Base-by-base conservation (phyloP, 768 basidiomycete genomes). In the Hortiboletus campestris region DNA sequence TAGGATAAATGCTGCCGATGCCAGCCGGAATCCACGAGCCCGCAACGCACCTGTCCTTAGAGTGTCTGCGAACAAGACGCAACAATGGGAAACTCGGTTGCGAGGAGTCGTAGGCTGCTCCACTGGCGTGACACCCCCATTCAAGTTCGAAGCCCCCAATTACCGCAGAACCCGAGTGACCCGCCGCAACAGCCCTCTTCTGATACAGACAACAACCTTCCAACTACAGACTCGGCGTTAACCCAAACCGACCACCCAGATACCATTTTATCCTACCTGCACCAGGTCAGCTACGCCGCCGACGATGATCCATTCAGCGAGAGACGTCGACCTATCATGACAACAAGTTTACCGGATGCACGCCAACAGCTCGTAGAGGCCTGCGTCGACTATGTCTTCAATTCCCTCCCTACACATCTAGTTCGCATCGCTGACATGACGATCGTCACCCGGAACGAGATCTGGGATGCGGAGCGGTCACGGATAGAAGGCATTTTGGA, bases 301-400 rank as follows among this genome's bases (percentile, higher is more conserved):
- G 49, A 51, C 13, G 57, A 59, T 28, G 56, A 59, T n/a, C 57
- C 56, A 11, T 59, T 59, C 29, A 35, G 44, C 34, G 49, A n/a
- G 13, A 44, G 25, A 42, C 56, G 45, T 1, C 56, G 34, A n/a
- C 46, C 45, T 5, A 6, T 53, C 13, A 35, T 4, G 32, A 53
- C 57, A 17, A 25, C 46, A 8, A 53, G 46, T 25, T 29, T 45
- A 11, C 45, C 57, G 14, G 46, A 48, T 1, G 46, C 50, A 25
- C 58, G 57, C 22, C 50, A 53, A 34, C 38, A 56, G 8, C 56
- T 57, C 54, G 14, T 38, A 13, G 56, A 43, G 2, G 32, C 39
- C 8, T 56, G 55, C 17, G 19, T 56, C 32, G 32, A 56, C 25
- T 31, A 55, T 34, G 53, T 57, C 34, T 56, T 55, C n/a, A 55